phyloP scores from a whole-genome alignment of 2,329 filamentous ascomycete species.

The Nannizzia gypsea region DNA sequence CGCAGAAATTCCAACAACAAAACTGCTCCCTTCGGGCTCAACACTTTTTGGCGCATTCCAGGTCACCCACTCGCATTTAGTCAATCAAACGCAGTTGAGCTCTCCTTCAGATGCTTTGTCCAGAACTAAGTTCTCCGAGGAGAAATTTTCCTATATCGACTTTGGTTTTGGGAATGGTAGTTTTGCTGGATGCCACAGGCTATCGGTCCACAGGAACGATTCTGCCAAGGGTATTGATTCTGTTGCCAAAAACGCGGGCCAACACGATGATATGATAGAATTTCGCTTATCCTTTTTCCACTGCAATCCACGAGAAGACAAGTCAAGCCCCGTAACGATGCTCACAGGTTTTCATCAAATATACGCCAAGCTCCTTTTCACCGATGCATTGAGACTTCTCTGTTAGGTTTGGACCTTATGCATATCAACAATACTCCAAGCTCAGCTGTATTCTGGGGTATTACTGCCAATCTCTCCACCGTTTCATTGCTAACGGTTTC shows the following conservation, averaged over 20 bases:
- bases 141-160: slow-evolving; percentile 9
- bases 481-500: too few species aligned
- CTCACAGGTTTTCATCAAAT: slow-evolving; percentile 8
- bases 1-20: slow-evolving; percentile 7
- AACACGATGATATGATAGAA: neutral
- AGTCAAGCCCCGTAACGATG: neutral
- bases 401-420: neutral
- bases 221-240: neutral
- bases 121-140: neutral
- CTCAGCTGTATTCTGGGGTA: neutral
- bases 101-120: neutral
- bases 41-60: slow-evolving; percentile 10
- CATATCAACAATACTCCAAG: neutral
- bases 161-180: slow-evolving; percentile 6
- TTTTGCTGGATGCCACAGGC: slow-evolving; percentile 11
- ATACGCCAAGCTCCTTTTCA: slow-evolving; percentile 8
- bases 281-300: slow-evolving; percentile 8
- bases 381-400: slow-evolving; percentile 4
- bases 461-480: neutral
- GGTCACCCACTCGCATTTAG: slow-evolving; percentile 7
- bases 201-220: slow-evolving; percentile 7
- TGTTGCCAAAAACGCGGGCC: neutral
- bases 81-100: neutral
- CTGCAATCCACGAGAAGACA: slow-evolving; percentile 7
- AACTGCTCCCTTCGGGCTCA: slow-evolving; percentile 7